These are phyloP conservation scores for Quercus cerris DNA, from an alignment of 306 rosid species.

Conservation along the genomic window DNA sequence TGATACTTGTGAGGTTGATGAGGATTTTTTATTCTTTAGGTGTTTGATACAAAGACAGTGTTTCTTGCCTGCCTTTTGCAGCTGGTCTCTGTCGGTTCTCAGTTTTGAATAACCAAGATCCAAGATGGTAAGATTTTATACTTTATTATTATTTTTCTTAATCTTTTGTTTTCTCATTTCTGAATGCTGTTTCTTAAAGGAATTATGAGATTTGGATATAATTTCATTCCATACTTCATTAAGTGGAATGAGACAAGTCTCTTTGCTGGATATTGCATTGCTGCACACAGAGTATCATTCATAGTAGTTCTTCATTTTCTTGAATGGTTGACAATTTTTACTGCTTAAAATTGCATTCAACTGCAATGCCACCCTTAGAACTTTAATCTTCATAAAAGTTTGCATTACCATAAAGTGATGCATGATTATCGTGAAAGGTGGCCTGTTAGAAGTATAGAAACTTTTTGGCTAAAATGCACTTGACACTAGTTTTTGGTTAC, in stretches of 20 bases:
- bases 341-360: background rate
- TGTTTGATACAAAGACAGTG: background rate
- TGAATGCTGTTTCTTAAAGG: background rate
- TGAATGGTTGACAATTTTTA: background rate
- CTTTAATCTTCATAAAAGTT: no score
- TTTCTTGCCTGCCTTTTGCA: background rate
- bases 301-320: background rate
- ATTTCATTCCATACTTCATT: no score
- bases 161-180: background rate
- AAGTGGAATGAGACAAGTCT: background rate
- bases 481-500: no score
- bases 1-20: background rate
- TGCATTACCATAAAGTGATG: no score
- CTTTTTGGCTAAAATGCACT: no score
- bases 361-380: background rate
- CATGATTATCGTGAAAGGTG: no score
- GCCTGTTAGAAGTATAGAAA: no score
- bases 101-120: slow-evolving; percentile 19
- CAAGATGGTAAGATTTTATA: slow-evolving; percentile 33
- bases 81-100: slow-evolving; percentile 5
- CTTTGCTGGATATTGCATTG: background rate
- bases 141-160: background rate
- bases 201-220: background rate
- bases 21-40: slow-evolving; percentile 10
- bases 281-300: background rate